Base-by-base conservation (phyloP, 2,329 filamentous ascomycete species). In the Aspergillus phoenicis region DNA sequence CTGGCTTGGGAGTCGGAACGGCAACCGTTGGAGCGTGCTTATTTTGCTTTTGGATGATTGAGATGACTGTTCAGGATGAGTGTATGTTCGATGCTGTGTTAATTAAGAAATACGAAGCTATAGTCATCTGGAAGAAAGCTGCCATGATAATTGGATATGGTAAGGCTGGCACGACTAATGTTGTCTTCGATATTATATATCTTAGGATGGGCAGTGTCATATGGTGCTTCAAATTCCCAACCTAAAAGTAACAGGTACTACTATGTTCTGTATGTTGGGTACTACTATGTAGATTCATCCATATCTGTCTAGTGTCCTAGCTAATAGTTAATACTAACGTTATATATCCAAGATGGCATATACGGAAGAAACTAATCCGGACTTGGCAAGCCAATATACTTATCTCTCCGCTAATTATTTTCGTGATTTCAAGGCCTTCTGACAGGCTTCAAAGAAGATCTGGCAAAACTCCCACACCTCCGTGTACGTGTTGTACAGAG, bases 1-100 rank as follows among this genome's bases (percentile, higher is more conserved):
- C 82, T 99, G 70, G 94, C 94, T 59, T 99, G 95, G 95, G 95
- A 99, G 76, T 83, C 84, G 17, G 87, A 90, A 74, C 85, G 91
- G 72, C 83, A 87, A 66, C 85, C 89, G 15, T 68, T 90, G 64
- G 90, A 93, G 73, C 79, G 83, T 64, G 87, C 89, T 8, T 83
- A 89, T 62, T 82, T 86, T 66, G 87, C 86, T 26, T 81, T 90
- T 62, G 69, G 71, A 61, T 78, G 28, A 60, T 36, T 30, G 20
- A 3, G 5, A 15, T 30, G n/a, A 22, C 5, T 11, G 33, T 36
- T 13, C 11, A 11, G 33, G 33, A 36, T 36, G 33, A 36, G 33
- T 36, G 20, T 22, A 28, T 30, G 24, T 55, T 43, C 26, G 52
- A 43, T 56, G 41, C n/a, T 20, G 39, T 51, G 26, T 20, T 28